Base-by-base conservation (phyloP, 345 rosid species). In the Eucalyptus rudis region DNA sequence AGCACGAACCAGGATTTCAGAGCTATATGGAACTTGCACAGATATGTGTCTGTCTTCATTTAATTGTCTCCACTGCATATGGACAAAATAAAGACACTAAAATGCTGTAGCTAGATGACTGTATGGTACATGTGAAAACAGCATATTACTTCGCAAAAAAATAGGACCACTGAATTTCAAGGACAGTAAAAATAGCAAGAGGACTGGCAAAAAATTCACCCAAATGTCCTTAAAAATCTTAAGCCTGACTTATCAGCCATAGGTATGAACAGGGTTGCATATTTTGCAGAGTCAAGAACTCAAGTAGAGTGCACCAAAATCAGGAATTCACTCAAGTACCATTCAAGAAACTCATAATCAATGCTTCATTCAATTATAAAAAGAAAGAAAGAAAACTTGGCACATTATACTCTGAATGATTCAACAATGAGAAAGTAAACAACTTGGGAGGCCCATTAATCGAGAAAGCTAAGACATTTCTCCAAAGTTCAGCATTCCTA, bases 41-140 rank as follows among this genome's bases (percentile, higher is more conserved):
- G 94, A 94, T 91, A 97, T 93, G 92, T 94, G 92, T 88, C 95
- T 94, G 80, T 95, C 98, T 90, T 95, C 97, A 80, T 90, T 91
- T 91, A 92, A 91, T 91, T 92, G 93, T 90, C 91, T 94, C 88
- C 94, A 91, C 99, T 96, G 95, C 94, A 94, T 86, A 45, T 86
- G 50, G 91, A 43, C 89, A 58, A 90, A 76, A 52, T 16, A 88
- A 85, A 91, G 84, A 76, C 47, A 40, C 47, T 20, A 22, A 40
- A 40, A 40, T 76, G 47, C 22, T 20, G 84, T 40, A 76, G 84
- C 84, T 22, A 10, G 47, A 76, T 36, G 84, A 76, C 24, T 10
- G 29, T 36, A 76, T 76, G 47, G 84, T 40, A 76, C 16, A 12
- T 76, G 27, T 36, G 47, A 76, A 76, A 76, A 22, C 12, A 40